Percentiles rank a stretch among this genome's conserved stretches.
Evolutionary conservation across 345 rosid species (phyloP).

Genomic region (Bretschneidera sinensis): DNA sequence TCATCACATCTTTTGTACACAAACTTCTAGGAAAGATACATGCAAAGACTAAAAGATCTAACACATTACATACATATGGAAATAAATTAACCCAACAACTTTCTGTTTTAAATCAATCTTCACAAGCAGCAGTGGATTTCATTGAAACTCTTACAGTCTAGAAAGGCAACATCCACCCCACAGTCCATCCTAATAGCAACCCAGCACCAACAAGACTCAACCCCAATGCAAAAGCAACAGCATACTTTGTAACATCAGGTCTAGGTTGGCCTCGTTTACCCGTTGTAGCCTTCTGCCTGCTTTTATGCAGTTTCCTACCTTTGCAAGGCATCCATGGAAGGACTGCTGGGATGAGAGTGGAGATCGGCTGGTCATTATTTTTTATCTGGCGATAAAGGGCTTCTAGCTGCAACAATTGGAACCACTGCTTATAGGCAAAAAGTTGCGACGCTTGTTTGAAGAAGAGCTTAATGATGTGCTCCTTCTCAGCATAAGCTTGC

Average conservation of each 20-base stretch:
- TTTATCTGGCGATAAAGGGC: slow-evolving; percentile 55
- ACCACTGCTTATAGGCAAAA: slow-evolving; percentile 90
- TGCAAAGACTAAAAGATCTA: background rate
- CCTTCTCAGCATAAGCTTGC: slow-evolving; percentile 77
- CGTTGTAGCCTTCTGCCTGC: slow-evolving; percentile 26
- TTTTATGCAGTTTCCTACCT: slow-evolving; percentile 31
- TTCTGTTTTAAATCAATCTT: slow-evolving; percentile 12
- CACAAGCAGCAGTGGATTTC: slow-evolving; percentile 5
- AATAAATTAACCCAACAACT: slow-evolving; percentile 2
- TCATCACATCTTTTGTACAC: slow-evolving; percentile 15
- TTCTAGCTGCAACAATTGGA: slow-evolving; percentile 82
- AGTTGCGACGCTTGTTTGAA: slow-evolving; percentile 93
- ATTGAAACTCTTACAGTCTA: slow-evolving; percentile 18
- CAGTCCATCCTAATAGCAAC: slow-evolving; percentile 91
- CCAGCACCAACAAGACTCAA: slow-evolving; percentile 94
- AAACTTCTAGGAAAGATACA: background rate
- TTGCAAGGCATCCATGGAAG: slow-evolving; percentile 53
- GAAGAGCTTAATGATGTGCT: slow-evolving; percentile 68
- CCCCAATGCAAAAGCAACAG: slow-evolving; percentile 66
- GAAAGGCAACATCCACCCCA: slow-evolving; percentile 84
- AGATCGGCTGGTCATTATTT: slow-evolving; percentile 44
- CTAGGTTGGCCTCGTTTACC: slow-evolving; percentile 27
- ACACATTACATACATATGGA: slow-evolving; percentile 1
- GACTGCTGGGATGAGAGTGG: slow-evolving; percentile 39
- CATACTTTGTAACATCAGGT: slow-evolving; percentile 39